Conservation (phyloP, 345 rosid species). For the Lenwebbia sp. region DNA sequence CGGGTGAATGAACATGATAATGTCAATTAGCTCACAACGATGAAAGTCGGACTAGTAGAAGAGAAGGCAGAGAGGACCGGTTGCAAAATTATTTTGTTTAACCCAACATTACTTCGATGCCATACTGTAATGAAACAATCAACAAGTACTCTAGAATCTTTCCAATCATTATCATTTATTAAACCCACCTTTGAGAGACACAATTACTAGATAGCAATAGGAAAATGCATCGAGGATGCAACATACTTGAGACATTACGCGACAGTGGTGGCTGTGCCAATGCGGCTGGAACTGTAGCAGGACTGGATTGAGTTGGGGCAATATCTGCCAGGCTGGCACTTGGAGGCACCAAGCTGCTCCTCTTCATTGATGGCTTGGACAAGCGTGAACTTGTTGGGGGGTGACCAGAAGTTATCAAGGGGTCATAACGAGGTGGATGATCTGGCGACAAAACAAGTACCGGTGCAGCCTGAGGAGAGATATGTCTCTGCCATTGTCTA, state of each 20-base stretch:
- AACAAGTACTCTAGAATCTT: neutral
- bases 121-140: neutral
- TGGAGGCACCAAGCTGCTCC: conserved; percentile 37
- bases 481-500: conserved; percentile 25
- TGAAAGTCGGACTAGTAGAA: neutral
- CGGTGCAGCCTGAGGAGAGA: conserved; percentile 34
- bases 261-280: conserved; percentile 82
- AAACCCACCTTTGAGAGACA: neutral
- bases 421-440: conserved; percentile 49
- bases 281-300: conserved; percentile 40
- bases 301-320: conserved; percentile 54
- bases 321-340: conserved; percentile 46
- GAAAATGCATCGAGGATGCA: neutral
- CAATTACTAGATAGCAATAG: neutral
- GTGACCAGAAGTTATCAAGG: conserved; percentile 40
- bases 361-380: conserved; percentile 58
- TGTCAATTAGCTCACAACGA: neutral
- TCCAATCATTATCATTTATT: neutral
- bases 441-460: conserved; percentile 25
- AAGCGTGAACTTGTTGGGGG: conserved; percentile 52
- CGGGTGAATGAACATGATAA: neutral
- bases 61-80: neutral
- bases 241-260: conserved; percentile 58
- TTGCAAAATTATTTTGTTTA: neutral
- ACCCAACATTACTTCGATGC: neutral